A percentile compares a stretch with the other conserved stretches of the same genome.
These are phyloP conservation scores for Pythium folliculosum DNA, from an alignment of 352 stramenopile genomes.

Conservation along the genomic window DNA sequence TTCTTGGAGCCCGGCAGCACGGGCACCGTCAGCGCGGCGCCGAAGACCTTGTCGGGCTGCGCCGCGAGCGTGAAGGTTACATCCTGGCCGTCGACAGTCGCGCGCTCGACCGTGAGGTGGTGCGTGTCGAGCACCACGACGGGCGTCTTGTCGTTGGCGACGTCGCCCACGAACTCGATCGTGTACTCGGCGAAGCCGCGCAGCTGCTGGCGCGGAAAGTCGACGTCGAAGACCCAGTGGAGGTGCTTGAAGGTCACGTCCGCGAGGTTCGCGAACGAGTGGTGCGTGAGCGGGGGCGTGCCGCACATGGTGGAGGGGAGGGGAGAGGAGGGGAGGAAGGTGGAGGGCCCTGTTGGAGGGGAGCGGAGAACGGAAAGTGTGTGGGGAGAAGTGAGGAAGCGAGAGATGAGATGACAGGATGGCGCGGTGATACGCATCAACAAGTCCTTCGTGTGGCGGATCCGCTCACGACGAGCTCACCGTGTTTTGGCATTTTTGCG, in stretches of 20 bases:
- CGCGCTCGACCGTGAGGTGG: constrained; percentile 67
- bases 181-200: constrained; percentile 84
- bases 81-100: constrained; percentile 48
- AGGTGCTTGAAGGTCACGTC: constrained; percentile 85
- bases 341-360: not conserved
- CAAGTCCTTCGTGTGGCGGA: not conserved
- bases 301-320: constrained; percentile 21
- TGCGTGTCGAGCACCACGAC: constrained; percentile 87
- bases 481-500: not conserved
- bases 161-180: constrained; percentile 46
- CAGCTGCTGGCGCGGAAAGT: constrained; percentile 82
- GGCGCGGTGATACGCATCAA: not conserved
- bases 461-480: not conserved
- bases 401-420: constrained; percentile 1
- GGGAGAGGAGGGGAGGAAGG: not conserved
- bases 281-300: constrained; percentile 31
- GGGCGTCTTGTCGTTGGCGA: constrained; percentile 36
- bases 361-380: not conserved
- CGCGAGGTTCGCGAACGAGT: constrained; percentile 88
- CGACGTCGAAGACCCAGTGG: constrained; percentile 82
- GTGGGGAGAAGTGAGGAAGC: not conserved
- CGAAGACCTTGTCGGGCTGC: constrained; percentile 60
- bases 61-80: constrained; percentile 37
- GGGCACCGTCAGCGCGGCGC: constrained; percentile 33
- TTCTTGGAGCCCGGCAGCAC: constrained; percentile 45